Conservation (phyloP, 2,329 filamentous ascomycete genomes). For the Emergomyces africanus region DNA sequence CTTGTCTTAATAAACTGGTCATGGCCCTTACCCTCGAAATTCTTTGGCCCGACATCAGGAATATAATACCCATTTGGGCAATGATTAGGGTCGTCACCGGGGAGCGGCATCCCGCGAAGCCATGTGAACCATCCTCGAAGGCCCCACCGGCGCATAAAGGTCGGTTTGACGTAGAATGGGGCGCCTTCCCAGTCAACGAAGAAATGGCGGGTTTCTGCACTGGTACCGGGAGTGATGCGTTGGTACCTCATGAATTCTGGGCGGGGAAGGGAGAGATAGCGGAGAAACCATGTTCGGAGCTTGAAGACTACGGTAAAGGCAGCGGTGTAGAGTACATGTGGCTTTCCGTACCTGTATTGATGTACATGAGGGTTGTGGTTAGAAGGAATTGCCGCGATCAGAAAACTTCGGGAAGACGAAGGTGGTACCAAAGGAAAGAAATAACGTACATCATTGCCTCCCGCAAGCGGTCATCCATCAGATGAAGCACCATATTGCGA, state of each 20-base stretch:
- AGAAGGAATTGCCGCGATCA: not conserved
- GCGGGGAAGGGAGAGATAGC: constrained; percentile 49
- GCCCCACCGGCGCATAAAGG: constrained; percentile 50
- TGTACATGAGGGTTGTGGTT: not conserved
- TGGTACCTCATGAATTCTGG: constrained; percentile 26
- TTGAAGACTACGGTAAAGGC: constrained; percentile 38
- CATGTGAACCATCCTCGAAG: constrained; percentile 40
- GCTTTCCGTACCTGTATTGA: constrained; percentile 27
- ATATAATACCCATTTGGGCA: constrained; percentile 37
- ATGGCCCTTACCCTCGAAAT: constrained; percentile 40
- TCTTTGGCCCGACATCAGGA: constrained; percentile 49
- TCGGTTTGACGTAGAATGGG: constrained; percentile 52
- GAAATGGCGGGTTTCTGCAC: constrained; percentile 43
- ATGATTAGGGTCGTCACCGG: constrained; percentile 36
- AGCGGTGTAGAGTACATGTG: constrained; percentile 19
- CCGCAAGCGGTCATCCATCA: constrained; percentile 53
- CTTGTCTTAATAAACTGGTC: constrained; percentile 35
- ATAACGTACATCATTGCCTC: constrained; percentile 53
- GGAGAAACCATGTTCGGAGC: constrained; percentile 43
- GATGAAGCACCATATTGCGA: constrained; percentile 40
- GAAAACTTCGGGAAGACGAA: not conserved
- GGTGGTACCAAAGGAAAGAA: not conserved
- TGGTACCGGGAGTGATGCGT: constrained; percentile 33
- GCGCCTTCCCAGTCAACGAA: constrained; percentile 44
- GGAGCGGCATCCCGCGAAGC: constrained; percentile 33